Base-by-base conservation (phyloP, 2,329 filamentous ascomycete species). In the Colletotrichum camelliae region DNA sequence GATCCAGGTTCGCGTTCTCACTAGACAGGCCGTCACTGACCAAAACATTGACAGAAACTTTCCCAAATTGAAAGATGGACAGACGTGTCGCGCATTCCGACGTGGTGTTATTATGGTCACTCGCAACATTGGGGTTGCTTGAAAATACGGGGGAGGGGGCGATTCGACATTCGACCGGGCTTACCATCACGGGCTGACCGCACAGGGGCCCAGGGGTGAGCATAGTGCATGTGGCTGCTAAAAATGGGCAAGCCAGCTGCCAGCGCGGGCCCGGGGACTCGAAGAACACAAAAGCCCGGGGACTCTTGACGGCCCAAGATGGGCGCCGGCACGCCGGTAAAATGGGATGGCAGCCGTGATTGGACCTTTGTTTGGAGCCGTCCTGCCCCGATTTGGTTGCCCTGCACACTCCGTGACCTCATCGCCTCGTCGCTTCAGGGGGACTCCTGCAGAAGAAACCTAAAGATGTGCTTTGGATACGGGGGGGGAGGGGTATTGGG, bases 331-430 rank as follows among this genome's bases (percentile, higher is more conserved):
- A 24, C 60, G 61, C 67, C 68, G 72, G 72, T 57, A 67, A 67
- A 67, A 43, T 57, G 55, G 39, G 69, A 72, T 57, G 68, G 18
- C 67, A 67, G 68, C 55, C 61, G 62, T 75, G 68, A 75, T 72
- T 75, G 72, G 68, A 55, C n/a, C 29, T 12, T 21, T 67, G 68
- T 72, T 72, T 61, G 27, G 33, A 60, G 21, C 72, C 27, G 35
- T 16, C 52, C 48, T 60, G 48, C 35, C 67, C 61, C 67, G 35
- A 61, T 52, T 65, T 48, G 58, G 67, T 66, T 71, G 61, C 67
- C 61, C 33, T 66, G 60, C 60, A 37, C 67, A 55, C 24, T 33
- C 33, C 29, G 65, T 67, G 65, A 67, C 65, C 31, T 67, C 65
- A 67, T 67, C 15, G 48, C 48, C 65, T 57, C 65, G 27, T 67